Conservation (phyloP, 306 rosid species). For the Mimosa bimucronata region DNA sequence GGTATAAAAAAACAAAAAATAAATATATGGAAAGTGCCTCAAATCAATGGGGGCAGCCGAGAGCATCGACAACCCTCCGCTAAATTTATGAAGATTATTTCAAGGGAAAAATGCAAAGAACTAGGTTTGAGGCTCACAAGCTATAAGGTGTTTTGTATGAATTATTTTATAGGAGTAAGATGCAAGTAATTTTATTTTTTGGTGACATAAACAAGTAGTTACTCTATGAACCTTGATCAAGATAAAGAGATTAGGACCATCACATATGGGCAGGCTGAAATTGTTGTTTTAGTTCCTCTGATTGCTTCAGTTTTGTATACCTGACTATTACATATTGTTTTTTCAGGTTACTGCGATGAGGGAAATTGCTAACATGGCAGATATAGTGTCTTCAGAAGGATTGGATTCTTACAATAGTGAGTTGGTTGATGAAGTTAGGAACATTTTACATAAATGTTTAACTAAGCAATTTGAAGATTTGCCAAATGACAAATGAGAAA, state of each 20-base stretch:
- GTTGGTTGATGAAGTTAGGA: slow-evolving; percentile 52
- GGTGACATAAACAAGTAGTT: no score
- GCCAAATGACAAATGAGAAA: no score
- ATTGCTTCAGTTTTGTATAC: not conserved
- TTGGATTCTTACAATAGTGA: slow-evolving; percentile 53
- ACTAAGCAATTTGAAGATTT: no score
- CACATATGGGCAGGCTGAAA: not conserved
- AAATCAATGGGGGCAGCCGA: no score
- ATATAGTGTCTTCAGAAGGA: slow-evolving; percentile 47
- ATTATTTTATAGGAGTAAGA: not conserved
- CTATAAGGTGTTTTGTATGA: not conserved
- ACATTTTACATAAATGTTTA: no score
- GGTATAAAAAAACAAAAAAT: no score
- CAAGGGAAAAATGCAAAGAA: not conserved
- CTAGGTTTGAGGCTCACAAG: not conserved
- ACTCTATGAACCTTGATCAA: not conserved
- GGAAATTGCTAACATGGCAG: slow-evolving; percentile 57
- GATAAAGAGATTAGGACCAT: not conserved
- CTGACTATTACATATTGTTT: not conserved
- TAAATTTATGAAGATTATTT: not conserved
- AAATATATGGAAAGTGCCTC: no score
- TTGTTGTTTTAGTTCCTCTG: not conserved
- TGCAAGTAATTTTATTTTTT: no score
- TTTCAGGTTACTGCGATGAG: slow-evolving; percentile 52
- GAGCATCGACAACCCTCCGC: no score